A percentile compares a stretch with the other conserved stretches of the same genome.
Evolutionary conservation across 1,139 yeast genomes (phyloP).

Genomic region (Candida freyschussii): DNA sequence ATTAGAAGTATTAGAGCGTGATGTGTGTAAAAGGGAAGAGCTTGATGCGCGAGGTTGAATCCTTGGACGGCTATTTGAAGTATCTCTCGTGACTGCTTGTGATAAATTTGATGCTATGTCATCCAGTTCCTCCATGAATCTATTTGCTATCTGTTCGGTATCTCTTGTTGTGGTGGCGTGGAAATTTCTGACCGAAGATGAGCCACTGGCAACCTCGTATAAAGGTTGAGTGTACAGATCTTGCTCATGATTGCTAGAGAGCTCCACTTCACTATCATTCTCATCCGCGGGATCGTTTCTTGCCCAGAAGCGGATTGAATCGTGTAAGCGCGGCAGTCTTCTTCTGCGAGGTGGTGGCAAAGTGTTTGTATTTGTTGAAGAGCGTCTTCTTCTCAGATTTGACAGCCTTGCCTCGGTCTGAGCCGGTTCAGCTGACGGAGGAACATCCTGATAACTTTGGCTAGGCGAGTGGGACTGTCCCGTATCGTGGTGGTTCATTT

Average conservation of each 20-base stretch:
- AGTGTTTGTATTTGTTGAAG: constrained; percentile 16
- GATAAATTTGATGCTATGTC: constrained; percentile 18
- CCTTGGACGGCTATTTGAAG: constrained; percentile 1
- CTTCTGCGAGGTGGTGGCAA: constrained; percentile 22
- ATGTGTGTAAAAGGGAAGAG: too few relatives aligned
- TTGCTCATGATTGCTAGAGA: too few relatives aligned
- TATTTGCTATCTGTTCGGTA: too few relatives aligned
- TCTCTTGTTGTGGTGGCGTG: too few relatives aligned
- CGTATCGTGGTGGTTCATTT: constrained; percentile 1
- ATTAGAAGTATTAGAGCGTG: too few relatives aligned
- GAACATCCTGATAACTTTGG: too few relatives aligned
- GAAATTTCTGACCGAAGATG: too few relatives aligned
- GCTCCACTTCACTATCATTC: too few relatives aligned
- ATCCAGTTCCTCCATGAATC: constrained; percentile 21
- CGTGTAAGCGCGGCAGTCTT: constrained; percentile 15
- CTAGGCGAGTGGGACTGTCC: neutral
- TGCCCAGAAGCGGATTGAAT: constrained; percentile 15
- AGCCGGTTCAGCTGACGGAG: too few relatives aligned
- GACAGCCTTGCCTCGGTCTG: constrained; percentile 1
- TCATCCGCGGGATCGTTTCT: constrained; percentile 6
- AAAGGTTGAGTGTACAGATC: too few relatives aligned
- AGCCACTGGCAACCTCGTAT: too few relatives aligned
- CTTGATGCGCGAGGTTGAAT: constrained; percentile 1
- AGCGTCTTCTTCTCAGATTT: constrained; percentile 22
- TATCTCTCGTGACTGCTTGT: constrained; percentile 8